Base-by-base conservation (phyloP, 345 rosid species). In the Arabis alpina region DNA sequence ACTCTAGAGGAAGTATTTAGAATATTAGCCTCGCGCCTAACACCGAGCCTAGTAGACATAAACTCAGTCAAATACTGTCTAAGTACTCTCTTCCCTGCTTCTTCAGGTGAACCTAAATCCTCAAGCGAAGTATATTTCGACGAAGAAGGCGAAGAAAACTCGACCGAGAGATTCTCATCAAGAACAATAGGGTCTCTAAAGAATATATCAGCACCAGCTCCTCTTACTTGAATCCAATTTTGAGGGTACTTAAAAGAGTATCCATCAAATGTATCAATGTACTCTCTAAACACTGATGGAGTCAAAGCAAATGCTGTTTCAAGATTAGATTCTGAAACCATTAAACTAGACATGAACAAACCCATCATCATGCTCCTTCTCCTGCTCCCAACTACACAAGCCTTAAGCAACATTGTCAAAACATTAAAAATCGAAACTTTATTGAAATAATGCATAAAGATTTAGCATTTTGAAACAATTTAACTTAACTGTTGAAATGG, bases 21-120 rank as follows among this genome's bases (percentile, higher is more conserved):
- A 25, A 93, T 50, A 14, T 80, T 85, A 8, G 88, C 73, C 63
- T 89, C 89, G 0, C 98, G 97, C 82, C 81, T 78, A 9, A 91
- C 96, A 1, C 97, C 96, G 2, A 93, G 91, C 64, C 98, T 83
- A 40, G 98, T 93, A 27, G 98, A 93, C 98, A 93, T 93, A 77
- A 93, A 89, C 85, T 93, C 96, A 15, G 93, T 93, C 82, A 93
- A 80, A 78, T 86, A 91, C 84, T 93, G 95, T 78, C 76, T 81
- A 16, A 93, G 85, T 32, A 89, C 91, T 80, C 75, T 86, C 84
- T 82, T 83, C 40, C 84, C 99, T 47, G 96, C 97, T 64, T 93
- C 97, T 63, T 85, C 71, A 4, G 93, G 97, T 0, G 91, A 78
- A 12, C 98, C 98, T 80, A 93, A 77, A 75, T 93, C 97, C 52